Evolutionary conservation across 768 basidiomycete genomes (phyloP).

Genomic region (Hemileccinum impolitum): DNA sequence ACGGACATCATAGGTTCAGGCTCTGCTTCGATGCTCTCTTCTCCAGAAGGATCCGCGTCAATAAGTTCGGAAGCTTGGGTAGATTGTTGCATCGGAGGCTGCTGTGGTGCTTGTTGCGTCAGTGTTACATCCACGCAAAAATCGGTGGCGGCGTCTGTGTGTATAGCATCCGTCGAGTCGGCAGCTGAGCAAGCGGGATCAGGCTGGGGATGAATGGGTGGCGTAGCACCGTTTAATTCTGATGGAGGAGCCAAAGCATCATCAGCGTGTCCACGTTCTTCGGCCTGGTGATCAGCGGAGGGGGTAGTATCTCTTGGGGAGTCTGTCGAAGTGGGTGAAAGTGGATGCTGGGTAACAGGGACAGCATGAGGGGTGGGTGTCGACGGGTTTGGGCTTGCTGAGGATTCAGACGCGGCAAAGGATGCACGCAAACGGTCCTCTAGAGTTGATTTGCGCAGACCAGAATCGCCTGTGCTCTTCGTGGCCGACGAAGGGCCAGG

Average conservation of each 20-base stretch:
- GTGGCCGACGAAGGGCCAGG: slow-evolving; percentile 20
- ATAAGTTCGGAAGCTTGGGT: neutral
- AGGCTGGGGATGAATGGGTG: neutral
- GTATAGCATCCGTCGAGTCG: neutral
- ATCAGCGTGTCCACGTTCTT: neutral
- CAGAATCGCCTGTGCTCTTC: slow-evolving; percentile 18
- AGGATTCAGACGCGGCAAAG: slow-evolving; percentile 55
- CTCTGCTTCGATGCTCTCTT: neutral
- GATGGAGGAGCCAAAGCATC: neutral
- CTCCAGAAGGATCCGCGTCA: neutral
- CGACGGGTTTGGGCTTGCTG: slow-evolving; percentile 39
- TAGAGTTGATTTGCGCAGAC: slow-evolving; percentile 52
- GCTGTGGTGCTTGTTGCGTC: slow-evolving; percentile 1
- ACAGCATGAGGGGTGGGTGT: slow-evolving; percentile 33
- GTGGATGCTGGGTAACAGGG: slow-evolving; percentile 30
- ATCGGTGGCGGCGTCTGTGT: neutral
- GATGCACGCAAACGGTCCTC: slow-evolving; percentile 76
- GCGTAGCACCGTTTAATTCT: neutral
- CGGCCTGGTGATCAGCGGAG: neutral
- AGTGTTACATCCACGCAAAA: neutral
- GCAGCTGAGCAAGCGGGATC: neutral
- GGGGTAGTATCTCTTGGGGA: slow-evolving; percentile 25
- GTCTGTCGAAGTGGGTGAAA: slow-evolving; percentile 41
- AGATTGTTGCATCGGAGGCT: neutral
- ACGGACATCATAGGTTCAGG: neutral